These are phyloP conservation scores for Candida glucosophila DNA, from an alignment of 1,139 yeast species.

Conservation along the genomic window DNA sequence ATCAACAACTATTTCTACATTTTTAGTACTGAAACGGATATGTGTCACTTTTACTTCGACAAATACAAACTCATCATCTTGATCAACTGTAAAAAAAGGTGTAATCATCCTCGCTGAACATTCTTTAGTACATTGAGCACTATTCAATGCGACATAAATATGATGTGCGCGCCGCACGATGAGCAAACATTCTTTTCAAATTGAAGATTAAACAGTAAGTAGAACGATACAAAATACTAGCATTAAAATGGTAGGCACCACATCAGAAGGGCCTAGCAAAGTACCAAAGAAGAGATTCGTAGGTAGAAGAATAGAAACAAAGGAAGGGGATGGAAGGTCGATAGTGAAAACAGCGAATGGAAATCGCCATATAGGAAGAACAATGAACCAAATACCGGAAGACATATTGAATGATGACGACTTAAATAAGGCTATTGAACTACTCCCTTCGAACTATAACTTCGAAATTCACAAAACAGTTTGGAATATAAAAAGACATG, in stretches of 20 bases:
- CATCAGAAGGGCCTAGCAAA: constrained; percentile 2
- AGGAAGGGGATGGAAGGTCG: constrained; percentile 8
- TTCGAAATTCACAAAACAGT: constrained; percentile 94
- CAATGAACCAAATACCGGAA: constrained; percentile 83
- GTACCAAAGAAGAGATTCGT: constrained; percentile 24
- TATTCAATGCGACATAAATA: not conserved
- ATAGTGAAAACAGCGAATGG: constrained; percentile 16
- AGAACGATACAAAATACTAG: constrained; percentile 1
- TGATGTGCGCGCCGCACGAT: constrained; percentile 6
- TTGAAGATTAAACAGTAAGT: constrained; percentile 1
- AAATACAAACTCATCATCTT: constrained; percentile 64
- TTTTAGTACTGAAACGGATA: constrained; percentile 58
- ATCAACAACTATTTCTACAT: constrained; percentile 70
- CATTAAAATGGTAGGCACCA: constrained; percentile 2
- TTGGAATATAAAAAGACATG: constrained; percentile 75
- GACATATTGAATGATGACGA: constrained; percentile 76
- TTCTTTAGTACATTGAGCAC: not conserved
- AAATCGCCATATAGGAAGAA: constrained; percentile 40
- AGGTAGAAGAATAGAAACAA: constrained; percentile 16
- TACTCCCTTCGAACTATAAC: constrained; percentile 85
- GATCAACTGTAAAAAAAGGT: constrained; percentile 69
- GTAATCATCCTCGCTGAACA: constrained; percentile 56
- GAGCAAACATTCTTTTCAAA: constrained; percentile 1
- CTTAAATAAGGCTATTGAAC: constrained; percentile 67
- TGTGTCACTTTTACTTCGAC: constrained; percentile 55